phyloP scores from a whole-genome alignment of 768 basidiomycete species.

The Leccinum barrowsii region DNA sequence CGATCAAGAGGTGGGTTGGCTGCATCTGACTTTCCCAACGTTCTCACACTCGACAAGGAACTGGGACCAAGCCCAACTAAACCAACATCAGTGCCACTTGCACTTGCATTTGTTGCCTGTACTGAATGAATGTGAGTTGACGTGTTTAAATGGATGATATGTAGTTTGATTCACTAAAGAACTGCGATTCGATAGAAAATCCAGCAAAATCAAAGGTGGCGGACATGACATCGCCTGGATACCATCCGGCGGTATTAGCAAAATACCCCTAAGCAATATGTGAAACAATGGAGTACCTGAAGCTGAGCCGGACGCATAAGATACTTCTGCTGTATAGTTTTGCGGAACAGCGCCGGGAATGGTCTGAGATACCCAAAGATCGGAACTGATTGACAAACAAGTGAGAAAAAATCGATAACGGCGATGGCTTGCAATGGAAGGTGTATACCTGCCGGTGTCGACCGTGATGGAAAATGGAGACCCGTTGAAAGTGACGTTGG shows the following conservation, averaged over 20 bases:
- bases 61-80: conserved; percentile 62
- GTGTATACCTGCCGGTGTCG: conserved; percentile 44
- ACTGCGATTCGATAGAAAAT: conserved; percentile 48
- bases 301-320: conserved; percentile 54
- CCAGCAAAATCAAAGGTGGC: conserved; percentile 30
- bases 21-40: conserved; percentile 28
- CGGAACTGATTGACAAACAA: conserved; percentile 44
- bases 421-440: not conserved
- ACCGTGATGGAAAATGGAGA: conserved; percentile 33
- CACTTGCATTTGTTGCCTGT: conserved; percentile 9
- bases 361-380: conserved; percentile 54
- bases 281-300: conserved; percentile 34
- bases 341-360: conserved; percentile 40
- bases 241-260: not conserved
- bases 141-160: not conserved
- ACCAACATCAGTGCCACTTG: conserved; percentile 22
- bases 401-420: not conserved
- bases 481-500: conserved; percentile 40
- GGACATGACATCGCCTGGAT: conserved; percentile 27
- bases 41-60: conserved; percentile 47
- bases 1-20: conserved; percentile 60
- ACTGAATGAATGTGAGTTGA: conserved; percentile 18
- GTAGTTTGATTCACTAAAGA: conserved; percentile 10
- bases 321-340: conserved; percentile 37
- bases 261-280: not conserved